Percentiles rank a stretch among this genome's conserved stretches.
phyloP scores from a whole-genome alignment of 1,284 basidiomycete genomes.

The Termitomyces sp. region DNA sequence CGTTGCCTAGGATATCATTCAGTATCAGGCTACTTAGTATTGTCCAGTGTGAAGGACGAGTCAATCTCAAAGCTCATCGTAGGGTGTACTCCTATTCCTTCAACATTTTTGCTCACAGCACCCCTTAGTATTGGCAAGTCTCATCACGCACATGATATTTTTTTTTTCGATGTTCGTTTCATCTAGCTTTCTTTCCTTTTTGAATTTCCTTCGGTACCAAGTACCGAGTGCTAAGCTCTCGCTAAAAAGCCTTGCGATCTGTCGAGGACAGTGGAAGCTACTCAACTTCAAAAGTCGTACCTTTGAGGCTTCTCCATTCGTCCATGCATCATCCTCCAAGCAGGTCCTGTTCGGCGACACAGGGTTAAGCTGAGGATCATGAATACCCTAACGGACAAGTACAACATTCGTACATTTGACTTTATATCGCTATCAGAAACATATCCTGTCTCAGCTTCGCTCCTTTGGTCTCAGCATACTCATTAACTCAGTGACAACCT shows the following conservation, averaged over 20 bases:
- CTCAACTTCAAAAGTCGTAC: background rate
- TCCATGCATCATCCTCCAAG: background rate
- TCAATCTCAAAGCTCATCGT: too few species aligned
- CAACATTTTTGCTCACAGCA: background rate
- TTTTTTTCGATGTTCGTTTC: background rate
- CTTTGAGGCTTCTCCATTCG: background rate
- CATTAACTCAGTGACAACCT: background rate
- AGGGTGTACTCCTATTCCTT: too few species aligned
- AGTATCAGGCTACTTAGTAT: too few species aligned
- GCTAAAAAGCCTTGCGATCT: background rate
- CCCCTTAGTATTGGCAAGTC: background rate
- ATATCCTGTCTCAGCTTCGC: background rate
- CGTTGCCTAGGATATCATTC: background rate
- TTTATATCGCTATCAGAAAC: background rate
- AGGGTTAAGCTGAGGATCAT: background rate
- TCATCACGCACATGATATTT: background rate
- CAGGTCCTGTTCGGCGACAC: background rate
- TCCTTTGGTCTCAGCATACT: background rate
- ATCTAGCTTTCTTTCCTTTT: background rate
- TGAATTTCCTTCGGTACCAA: too few species aligned
- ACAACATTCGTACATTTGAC: background rate
- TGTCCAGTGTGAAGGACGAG: too few species aligned
- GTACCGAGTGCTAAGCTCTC: background rate
- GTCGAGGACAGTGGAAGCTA: background rate
- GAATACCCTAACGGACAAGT: background rate